Percentiles rank a stretch among this genome's conserved stretches.
phyloP scores from a whole-genome alignment of 2,329 filamentous ascomycete species.

The Rugonectria rugulosa region DNA sequence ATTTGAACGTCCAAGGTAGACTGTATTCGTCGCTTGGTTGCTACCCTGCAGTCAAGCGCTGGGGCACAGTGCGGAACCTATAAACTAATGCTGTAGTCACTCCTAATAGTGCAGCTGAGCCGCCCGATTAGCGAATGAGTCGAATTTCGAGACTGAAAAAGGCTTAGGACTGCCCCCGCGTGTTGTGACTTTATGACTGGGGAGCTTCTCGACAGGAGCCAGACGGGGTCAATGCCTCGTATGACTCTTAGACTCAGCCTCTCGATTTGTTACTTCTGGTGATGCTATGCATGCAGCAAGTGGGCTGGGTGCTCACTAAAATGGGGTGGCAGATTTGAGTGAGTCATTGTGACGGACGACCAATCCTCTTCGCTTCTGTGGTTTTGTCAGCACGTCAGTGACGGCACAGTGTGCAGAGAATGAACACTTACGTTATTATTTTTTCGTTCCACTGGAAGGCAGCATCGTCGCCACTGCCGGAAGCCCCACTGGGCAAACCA shows the following conservation, averaged over 20 bases:
- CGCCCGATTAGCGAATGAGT: not conserved
- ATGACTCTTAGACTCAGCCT: constrained; percentile 16
- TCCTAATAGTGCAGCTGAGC: not conserved
- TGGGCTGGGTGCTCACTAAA: constrained; percentile 10
- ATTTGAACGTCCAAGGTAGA: no score
- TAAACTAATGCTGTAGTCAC: not conserved
- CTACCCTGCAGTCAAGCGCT: not conserved
- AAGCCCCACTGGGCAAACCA: constrained; percentile 6
- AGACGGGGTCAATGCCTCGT: constrained; percentile 7
- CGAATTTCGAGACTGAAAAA: not conserved
- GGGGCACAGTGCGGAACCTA: not conserved
- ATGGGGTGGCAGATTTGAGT: not conserved
- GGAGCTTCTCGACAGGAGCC: not conserved
- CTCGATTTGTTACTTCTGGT: constrained; percentile 1
- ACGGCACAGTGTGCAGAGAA: not conserved
- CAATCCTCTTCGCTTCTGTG: constrained; percentile 11
- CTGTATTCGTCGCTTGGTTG: no score
- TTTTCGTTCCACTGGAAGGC: not conserved
- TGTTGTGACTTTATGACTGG: not conserved
- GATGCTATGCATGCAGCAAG: not conserved
- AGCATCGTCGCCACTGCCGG: constrained; percentile 15
- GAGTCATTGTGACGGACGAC: constrained; percentile 20
- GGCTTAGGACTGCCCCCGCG: not conserved
- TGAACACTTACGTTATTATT: not conserved
- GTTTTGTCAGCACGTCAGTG: constrained; percentile 1